phyloP scores from a whole-genome alignment of 768 basidiomycete genomes.

The Termitomyces sp. region DNA sequence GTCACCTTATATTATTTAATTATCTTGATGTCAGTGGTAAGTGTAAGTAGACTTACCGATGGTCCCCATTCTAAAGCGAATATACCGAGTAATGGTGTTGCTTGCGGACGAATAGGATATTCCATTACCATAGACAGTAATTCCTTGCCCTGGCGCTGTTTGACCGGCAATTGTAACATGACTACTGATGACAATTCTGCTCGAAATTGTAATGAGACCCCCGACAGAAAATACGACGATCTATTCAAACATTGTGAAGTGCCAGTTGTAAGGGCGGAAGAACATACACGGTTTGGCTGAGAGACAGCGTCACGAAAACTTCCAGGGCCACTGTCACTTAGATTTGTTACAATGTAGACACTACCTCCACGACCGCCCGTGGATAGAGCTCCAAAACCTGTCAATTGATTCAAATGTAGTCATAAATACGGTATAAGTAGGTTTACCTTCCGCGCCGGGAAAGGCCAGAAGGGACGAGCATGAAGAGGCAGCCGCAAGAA shows the following conservation, averaged over 20 bases:
- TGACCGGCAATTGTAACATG: conserved; percentile 29
- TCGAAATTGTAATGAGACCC: conserved; percentile 26
- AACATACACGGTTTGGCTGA: conserved; percentile 21
- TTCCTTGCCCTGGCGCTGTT: conserved; percentile 34
- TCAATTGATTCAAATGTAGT: not conserved
- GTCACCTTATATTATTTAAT: conserved; percentile 16
- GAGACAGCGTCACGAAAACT: conserved; percentile 32
- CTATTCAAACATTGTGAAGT: conserved; percentile 8
- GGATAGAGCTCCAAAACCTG: conserved; percentile 28
- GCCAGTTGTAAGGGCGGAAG: not conserved
- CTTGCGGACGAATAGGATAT: conserved; percentile 25
- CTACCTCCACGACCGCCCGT: conserved; percentile 28
- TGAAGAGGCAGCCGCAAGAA: conserved; percentile 10
- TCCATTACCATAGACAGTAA: conserved; percentile 31
- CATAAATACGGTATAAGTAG: not conserved
- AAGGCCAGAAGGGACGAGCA: conserved; percentile 25
- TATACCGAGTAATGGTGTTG: conserved; percentile 20
- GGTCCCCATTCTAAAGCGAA: conserved; percentile 24
- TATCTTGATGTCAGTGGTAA: not conserved
- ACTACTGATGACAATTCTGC: conserved; percentile 25
- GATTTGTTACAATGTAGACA: conserved; percentile 29
- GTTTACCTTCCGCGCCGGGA: conserved; percentile 27
- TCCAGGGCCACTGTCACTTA: conserved; percentile 29
- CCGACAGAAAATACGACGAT: conserved; percentile 30
- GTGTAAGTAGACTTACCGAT: conserved; percentile 13